Evolutionary conservation across 202 grass and related monocot genomes (phyloP), one percentile per base, ranked within the genome.

Genomic region (Musa balbisiana): DNA sequence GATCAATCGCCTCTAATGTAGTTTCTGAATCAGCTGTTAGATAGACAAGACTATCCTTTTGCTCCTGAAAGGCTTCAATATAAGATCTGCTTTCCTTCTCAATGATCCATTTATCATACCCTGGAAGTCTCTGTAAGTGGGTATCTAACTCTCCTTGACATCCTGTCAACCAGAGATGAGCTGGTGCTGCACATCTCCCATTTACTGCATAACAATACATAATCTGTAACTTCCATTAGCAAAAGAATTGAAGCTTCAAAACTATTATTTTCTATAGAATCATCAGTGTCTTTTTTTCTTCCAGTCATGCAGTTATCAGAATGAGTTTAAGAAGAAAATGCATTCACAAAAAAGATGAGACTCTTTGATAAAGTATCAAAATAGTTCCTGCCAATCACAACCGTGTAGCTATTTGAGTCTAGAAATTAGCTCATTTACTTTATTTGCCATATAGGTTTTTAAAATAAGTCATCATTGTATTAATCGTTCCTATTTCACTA

Each of bases 121-220:
- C 91, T 73, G 91, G 91, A 53, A 94, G 69, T 62, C 77, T 90
- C 27, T 88, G 83, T 73, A 98, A 83, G 25, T 89, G 91, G 62
- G 83, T 77, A 10, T 78, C 85, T 74, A 98, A 86, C 84, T 98
- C 94, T 71, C 94, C 94, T 55, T 62, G 87, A 73, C 91, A 93
- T 24, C 94, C 91, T 76, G 94, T 98, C 85, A 98, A 82, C 91
- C 90, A 94, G 43, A 98, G 88, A 85, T 98, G 91, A 62, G 88
- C 81, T 19, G 91, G 94, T 55, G 79, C 86, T 73, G 74, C 71
- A 75, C 85, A 98, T 80, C 88, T 89, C 66, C 91, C 88, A 53
- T 98, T 98, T 64, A 87, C 88, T 89, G 88, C 91, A 85, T 98
- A 98, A 83, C 88, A 98, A 65, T 91, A 98, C 88, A 98, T 98